A percentile compares a stretch with the other conserved stretches of the same genome.
Conservation (phyloP, 2,329 filamentous ascomycete genomes). For the Pleomassaria siparia region DNA sequence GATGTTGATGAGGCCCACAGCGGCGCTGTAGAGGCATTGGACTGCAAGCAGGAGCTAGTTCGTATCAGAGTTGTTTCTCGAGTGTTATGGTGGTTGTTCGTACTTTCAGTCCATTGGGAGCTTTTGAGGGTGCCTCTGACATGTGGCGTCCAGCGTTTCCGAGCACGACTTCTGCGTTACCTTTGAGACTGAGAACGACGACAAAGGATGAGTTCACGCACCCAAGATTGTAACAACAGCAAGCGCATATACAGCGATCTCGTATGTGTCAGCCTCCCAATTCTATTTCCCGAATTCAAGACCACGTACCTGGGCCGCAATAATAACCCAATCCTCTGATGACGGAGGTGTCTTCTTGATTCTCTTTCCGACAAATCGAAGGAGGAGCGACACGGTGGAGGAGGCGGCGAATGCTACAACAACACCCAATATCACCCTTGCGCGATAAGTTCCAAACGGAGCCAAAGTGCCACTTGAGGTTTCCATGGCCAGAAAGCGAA, state of each 20-base stretch:
- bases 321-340: slow-evolving; percentile 11
- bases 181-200: background rate
- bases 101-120: slow-evolving; percentile 5
- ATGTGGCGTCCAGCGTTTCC: slow-evolving; percentile 11
- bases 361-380: slow-evolving; percentile 11
- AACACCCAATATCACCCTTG: slow-evolving; percentile 7
- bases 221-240: slow-evolving; percentile 5
- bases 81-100: background rate
- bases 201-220: background rate
- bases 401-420: slow-evolving; percentile 8
- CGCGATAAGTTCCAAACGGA: background rate
- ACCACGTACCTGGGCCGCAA: slow-evolving; percentile 8
- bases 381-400: slow-evolving; percentile 9
- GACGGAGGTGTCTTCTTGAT: slow-evolving; percentile 6
- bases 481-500: slow-evolving; percentile 1
- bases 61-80: background rate
- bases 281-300: background rate
- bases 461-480: background rate
- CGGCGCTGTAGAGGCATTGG: slow-evolving; percentile 9
- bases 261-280: background rate
- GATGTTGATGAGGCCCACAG: slow-evolving; percentile 10
- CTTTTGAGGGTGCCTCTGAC: slow-evolving; percentile 2
- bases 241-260: slow-evolving; percentile 10
- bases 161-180: slow-evolving; percentile 6
- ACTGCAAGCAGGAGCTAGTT: slow-evolving; percentile 9